phyloP scores from a whole-genome alignment of 169 alveolate species.

The Perkinsus olseni region DNA sequence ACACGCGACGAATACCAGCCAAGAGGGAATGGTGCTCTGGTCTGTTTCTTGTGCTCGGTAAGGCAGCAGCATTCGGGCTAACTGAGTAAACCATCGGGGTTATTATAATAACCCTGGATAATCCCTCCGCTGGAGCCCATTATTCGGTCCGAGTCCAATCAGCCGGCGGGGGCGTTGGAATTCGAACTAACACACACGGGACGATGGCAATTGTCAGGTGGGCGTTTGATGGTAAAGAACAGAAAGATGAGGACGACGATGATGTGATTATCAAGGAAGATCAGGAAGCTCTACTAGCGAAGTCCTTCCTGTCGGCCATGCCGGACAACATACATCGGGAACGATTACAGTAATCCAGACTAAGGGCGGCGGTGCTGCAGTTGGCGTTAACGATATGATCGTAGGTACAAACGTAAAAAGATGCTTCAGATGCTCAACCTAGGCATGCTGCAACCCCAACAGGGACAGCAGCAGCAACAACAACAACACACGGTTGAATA shows the following conservation, averaged over 20 bases:
- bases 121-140: no score
- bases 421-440: neutral
- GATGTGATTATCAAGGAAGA: neutral
- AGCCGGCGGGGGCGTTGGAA: no score
- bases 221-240: neutral
- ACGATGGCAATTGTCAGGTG: neutral
- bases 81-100: no score
- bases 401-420: neutral
- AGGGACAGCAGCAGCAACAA: neutral
- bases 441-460: neutral
- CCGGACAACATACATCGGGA: neutral
- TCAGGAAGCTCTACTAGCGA: neutral
- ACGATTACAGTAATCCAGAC: neutral
- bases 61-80: no score
- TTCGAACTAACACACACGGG: no score
- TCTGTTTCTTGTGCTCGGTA: no score
- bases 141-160: no score
- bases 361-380: neutral
- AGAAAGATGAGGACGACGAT: neutral
- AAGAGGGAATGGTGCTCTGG: no score
- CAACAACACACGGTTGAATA: neutral
- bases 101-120: no score
- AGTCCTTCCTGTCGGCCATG: neutral
- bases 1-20: neutral
- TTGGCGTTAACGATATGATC: no score